These are phyloP conservation scores for Arabis hirsuta DNA, from an alignment of 345 rosid genomes.

Conservation along the genomic window DNA sequence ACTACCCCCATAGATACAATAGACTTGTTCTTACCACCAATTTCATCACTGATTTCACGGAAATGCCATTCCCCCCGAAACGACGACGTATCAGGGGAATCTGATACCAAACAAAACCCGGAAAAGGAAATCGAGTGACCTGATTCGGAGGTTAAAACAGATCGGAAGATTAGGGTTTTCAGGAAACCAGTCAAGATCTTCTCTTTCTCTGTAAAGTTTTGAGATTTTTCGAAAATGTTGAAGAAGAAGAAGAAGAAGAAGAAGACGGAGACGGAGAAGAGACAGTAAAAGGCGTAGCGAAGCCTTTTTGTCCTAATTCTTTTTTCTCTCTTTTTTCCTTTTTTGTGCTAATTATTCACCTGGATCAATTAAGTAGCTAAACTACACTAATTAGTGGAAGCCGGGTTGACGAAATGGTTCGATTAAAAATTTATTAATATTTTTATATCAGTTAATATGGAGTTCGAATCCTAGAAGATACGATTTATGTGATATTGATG, in stretches of 20 bases:
- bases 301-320: constrained; percentile 31
- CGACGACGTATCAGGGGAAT: constrained; percentile 39
- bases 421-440: too few relatives aligned
- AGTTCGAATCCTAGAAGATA: too few relatives aligned
- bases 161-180: constrained; percentile 45
- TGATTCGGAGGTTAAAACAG: constrained; percentile 24
- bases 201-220: constrained; percentile 19
- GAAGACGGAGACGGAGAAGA: constrained; percentile 17
- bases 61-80: constrained; percentile 44
- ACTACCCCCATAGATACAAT: constrained; percentile 52
- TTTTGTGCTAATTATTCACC: constrained; percentile 8
- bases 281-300: constrained; percentile 27
- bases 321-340: not conserved
- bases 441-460: too few relatives aligned
- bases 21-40: constrained; percentile 27
- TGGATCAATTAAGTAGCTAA: constrained; percentile 13
- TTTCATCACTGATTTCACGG: constrained; percentile 49
- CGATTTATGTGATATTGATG: too few relatives aligned
- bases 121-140: not conserved
- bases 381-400: not conserved
- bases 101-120: not conserved
- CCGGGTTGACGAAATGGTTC: too few relatives aligned
- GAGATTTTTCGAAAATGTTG: constrained; percentile 29
- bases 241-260: constrained; percentile 1
- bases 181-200: constrained; percentile 27